These are phyloP conservation scores for Camelina laxa DNA, from an alignment of 345 rosid genomes.

Conservation along the genomic window DNA sequence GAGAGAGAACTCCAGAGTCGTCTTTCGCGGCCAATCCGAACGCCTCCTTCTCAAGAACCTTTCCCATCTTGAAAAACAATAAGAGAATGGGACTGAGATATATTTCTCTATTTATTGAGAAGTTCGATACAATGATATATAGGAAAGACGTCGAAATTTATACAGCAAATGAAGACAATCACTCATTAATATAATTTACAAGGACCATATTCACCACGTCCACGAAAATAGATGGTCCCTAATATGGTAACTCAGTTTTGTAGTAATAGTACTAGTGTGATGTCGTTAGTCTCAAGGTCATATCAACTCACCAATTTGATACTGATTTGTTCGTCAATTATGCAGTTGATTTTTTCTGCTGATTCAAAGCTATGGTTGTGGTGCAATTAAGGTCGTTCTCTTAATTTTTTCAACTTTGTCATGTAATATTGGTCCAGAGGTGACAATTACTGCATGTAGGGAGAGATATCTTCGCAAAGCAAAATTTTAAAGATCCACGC, in stretches of 20 bases:
- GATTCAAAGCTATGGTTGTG: background rate
- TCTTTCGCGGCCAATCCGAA: slow-evolving; percentile 60
- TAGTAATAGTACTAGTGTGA: background rate
- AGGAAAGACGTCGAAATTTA: background rate
- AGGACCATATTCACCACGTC: slow-evolving; percentile 9
- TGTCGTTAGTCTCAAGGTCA: background rate
- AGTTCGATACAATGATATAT: background rate
- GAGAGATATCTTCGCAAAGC: background rate
- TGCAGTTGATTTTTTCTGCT: background rate
- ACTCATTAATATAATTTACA: background rate
- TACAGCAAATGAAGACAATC: background rate
- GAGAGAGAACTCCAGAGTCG: slow-evolving; percentile 50
- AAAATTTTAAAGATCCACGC: background rate
- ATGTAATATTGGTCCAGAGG: background rate
- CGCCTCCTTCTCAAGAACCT: slow-evolving; percentile 41
- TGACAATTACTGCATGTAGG: background rate
- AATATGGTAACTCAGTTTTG: background rate
- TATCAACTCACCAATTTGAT: background rate
- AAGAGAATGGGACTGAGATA: background rate
- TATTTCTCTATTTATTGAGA: slow-evolving; percentile 12
- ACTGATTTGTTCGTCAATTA: background rate
- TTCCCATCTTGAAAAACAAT: slow-evolving; percentile 16
- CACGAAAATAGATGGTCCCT: background rate
- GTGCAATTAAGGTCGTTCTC: background rate
- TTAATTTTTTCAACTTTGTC: background rate